Conservation (phyloP, 345 rosid species). For the Eucalyptus erythrocorys region DNA sequence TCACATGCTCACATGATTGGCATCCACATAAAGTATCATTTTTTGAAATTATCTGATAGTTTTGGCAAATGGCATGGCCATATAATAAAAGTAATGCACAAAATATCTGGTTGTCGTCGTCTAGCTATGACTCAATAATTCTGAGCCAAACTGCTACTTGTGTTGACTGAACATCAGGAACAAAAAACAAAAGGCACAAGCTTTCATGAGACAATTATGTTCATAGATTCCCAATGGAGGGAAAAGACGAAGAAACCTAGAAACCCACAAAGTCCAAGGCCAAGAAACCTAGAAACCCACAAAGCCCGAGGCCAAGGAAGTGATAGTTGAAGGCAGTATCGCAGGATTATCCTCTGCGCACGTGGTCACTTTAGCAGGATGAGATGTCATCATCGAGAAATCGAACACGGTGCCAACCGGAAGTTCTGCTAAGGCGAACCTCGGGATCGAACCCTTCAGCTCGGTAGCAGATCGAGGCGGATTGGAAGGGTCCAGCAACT, state of each 20-base stretch:
- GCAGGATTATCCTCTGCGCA: constrained; percentile 1
- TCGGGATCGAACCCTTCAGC: neutral
- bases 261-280: neutral
- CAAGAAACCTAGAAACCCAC: too few species aligned
- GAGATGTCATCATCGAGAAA: constrained; percentile 1
- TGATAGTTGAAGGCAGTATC: constrained; percentile 11
- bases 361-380: neutral
- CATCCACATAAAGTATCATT: too few species aligned
- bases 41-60: too few species aligned
- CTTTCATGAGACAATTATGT: neutral
- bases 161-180: too few species aligned
- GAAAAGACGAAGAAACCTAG: neutral
- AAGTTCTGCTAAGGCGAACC: constrained; percentile 2
- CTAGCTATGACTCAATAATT: too few species aligned
- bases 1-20: too few species aligned
- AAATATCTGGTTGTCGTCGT: too few species aligned
- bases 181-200: neutral
- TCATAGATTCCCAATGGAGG: neutral
- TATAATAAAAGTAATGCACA: too few species aligned
- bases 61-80: too few species aligned
- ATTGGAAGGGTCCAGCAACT: neutral
- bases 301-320: neutral
- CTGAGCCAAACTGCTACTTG: too few species aligned
- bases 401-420: neutral
- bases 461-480: neutral